Evolutionary conservation across 768 basidiomycete species (phyloP), one percentile per base, ranked within the genome.

Genomic region (Gloeopeniophorella convolvens): DNA sequence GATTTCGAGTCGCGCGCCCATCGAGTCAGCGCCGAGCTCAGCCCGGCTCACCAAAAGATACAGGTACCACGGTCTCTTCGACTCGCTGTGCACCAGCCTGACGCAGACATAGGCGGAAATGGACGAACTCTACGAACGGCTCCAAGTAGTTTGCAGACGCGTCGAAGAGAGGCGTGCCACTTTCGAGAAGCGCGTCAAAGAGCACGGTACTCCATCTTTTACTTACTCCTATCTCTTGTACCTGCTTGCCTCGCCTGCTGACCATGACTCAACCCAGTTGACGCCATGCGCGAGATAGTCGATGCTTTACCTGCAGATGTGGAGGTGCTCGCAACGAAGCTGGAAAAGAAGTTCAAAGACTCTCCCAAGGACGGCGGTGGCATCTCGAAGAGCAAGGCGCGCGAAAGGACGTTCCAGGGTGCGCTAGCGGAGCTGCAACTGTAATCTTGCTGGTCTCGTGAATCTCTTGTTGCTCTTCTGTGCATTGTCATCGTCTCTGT

Each of bases 281-380:
- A 53, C 11, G 48, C 36, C 18, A 53, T 53, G 51, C 46, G 45
- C 18, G 41, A 53, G 23, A 43, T 48, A 7, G 23, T 33, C 28
- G 33, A 31, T 28, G 21, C 16, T 26, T 15, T 53, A 4, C 51
- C 51, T 18, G 41, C 28, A 8, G 46, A 53, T 10, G 18, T 37
- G 33, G 41, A 53, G 16, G 30, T 30, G 10, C 46, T 53, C 35
- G 26, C 43, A 18, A 20, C 28, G 7, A 37, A 32, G 28, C 46
- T 53, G 6, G 46, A 53, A 16, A 35, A 16, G 36, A 48, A 36
- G 26, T 42, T 15, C 1, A 32, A 26, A 27, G 46, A 48, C 8
- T 32, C 30, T 28, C 23, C 15, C 6, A 27, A 21, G 11, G 41
- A 39, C 5, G 21, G 32, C 3, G 41, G 34, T 16, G 11, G 23